Conservation (phyloP, 257 asterid genomes). For the Osmanthus fragrans region DNA sequence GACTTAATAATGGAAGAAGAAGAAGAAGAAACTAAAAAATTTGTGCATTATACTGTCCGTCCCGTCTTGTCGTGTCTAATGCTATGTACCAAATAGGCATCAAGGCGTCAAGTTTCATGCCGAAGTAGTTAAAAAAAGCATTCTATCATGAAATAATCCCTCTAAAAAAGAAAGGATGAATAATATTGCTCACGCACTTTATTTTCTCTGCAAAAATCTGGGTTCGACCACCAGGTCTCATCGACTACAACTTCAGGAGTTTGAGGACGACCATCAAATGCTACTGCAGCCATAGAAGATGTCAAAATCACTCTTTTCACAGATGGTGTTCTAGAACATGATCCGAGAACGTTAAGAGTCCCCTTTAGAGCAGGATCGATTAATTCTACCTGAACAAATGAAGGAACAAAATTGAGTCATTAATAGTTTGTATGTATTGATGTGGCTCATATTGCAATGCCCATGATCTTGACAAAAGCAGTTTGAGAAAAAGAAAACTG, state of each 20-base stretch:
- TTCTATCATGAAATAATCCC: background rate
- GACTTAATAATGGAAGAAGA: background rate
- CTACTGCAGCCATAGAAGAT: slow-evolving; percentile 64
- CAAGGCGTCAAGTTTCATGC: background rate
- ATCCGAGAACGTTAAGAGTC: slow-evolving; percentile 64
- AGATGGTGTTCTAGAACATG: slow-evolving; percentile 55
- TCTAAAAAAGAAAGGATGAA: background rate
- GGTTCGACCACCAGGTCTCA: slow-evolving; percentile 70
- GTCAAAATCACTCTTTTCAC: slow-evolving; percentile 63
- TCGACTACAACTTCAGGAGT: slow-evolving; percentile 67
- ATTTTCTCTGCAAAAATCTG: slow-evolving; percentile 53
- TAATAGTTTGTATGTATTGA: background rate
- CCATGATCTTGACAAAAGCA: background rate
- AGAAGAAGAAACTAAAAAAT: background rate
- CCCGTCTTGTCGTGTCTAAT: too few relatives aligned
- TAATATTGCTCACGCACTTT: background rate
- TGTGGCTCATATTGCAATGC: background rate
- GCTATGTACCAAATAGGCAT: background rate
- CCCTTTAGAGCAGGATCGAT: slow-evolving; percentile 78
- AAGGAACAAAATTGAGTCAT: slow-evolving; percentile 13
- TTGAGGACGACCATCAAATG: slow-evolving; percentile 46
- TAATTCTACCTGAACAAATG: slow-evolving; percentile 46
- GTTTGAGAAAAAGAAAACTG: background rate
- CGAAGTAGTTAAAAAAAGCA: background rate
- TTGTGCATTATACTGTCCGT: background rate